Percentiles rank a stretch among this genome's conserved stretches.
Conservation (phyloP, 1,284 basidiomycete species). For the Rhodotorula sp. region DNA sequence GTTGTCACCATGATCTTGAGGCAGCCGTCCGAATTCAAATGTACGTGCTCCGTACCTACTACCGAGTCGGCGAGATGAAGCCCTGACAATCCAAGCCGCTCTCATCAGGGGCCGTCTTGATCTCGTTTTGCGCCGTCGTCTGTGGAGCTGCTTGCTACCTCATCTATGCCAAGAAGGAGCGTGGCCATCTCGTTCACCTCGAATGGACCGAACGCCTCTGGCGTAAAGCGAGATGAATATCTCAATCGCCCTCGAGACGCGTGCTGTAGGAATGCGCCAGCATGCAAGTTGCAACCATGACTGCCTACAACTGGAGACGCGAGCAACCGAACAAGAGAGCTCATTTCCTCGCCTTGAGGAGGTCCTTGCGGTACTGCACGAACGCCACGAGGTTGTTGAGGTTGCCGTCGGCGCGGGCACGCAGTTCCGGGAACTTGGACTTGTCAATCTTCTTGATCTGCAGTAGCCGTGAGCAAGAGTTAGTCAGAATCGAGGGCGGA, state of each 20-base stretch:
- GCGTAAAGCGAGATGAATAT: conserved; percentile 3
- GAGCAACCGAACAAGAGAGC: background rate
- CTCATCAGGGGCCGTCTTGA: conserved; percentile 47
- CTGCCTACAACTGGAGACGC: background rate
- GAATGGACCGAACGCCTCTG: conserved; percentile 21
- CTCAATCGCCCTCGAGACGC: background rate
- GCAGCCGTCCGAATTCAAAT: conserved; percentile 35
- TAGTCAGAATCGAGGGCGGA: background rate
- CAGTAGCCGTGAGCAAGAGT: background rate
- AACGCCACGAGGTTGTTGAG: conserved; percentile 83
- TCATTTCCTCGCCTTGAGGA: conserved; percentile 47
- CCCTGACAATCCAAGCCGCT: background rate
- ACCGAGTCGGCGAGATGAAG: too few species aligned
- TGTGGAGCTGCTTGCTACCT: conserved; percentile 42
- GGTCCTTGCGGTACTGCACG: conserved; percentile 71
- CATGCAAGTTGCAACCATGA: too few species aligned
- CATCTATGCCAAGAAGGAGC: conserved; percentile 32
- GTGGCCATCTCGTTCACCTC: conserved; percentile 40
- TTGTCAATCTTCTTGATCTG: conserved; percentile 56
- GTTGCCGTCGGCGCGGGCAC: conserved; percentile 54
- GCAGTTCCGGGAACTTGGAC: conserved; percentile 51
- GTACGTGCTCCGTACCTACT: conserved; percentile 5
- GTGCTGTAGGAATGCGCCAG: background rate
- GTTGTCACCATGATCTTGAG: conserved; percentile 43
- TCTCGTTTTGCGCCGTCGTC: conserved; percentile 48